phyloP scores from a whole-genome alignment of 768 basidiomycete species.

The Guyanaporus albipodus region DNA sequence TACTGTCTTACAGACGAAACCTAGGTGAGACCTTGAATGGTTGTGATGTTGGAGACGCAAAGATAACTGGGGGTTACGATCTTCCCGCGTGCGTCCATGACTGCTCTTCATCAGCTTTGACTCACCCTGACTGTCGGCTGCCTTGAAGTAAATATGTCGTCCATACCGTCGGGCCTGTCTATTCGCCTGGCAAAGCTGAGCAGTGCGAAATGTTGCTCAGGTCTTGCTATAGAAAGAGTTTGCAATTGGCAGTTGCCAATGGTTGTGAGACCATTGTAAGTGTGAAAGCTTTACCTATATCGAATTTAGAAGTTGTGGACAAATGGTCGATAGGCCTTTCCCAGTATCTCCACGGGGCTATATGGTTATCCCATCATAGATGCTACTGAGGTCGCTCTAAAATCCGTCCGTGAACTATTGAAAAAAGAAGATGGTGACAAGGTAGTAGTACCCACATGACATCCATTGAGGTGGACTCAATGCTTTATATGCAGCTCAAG shows the following conservation, averaged over 20 bases:
- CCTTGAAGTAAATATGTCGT: constrained; percentile 60
- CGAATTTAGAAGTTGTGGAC: background rate
- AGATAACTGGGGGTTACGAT: constrained; percentile 74
- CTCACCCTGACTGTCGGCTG: background rate
- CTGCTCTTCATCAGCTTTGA: background rate
- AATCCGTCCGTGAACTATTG: constrained; percentile 51
- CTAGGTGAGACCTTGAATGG: constrained; percentile 66
- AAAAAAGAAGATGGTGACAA: constrained; percentile 48
- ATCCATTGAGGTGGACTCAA: background rate
- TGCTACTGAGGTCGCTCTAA: constrained; percentile 69
- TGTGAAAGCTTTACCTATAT: background rate
- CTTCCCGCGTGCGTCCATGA: constrained; percentile 64
- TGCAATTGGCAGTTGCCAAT: constrained; percentile 59
- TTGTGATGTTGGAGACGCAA: constrained; percentile 68
- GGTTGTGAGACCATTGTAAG: constrained; percentile 60
- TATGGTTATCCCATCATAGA: constrained; percentile 75
- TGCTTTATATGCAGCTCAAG: constrained; percentile 44
- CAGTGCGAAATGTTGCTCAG: constrained; percentile 50
- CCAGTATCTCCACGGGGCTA: constrained; percentile 74
- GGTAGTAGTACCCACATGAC: constrained; percentile 25
- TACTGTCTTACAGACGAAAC: constrained; percentile 34
- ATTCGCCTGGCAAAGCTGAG: constrained; percentile 35
- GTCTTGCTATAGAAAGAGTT: constrained; percentile 65
- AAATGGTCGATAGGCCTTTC: constrained; percentile 57
- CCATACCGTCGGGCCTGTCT: constrained; percentile 79